Conservation (phyloP, 805 yeast species). For the Myxozyma neotropica region DNA sequence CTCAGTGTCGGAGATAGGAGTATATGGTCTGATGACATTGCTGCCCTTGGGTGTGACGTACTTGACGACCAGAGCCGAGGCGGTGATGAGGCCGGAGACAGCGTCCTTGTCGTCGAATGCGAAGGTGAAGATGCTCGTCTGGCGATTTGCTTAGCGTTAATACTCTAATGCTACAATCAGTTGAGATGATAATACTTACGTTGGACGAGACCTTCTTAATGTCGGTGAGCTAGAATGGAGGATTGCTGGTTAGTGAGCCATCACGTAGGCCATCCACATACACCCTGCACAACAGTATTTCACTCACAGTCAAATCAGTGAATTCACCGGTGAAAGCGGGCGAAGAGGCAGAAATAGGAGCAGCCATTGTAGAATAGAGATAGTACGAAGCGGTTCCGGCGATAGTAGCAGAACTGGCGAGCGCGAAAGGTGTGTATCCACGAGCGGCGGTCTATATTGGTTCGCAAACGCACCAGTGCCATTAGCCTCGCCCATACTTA, state of each 20-base stretch:
- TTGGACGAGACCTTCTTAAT: slow-evolving; percentile 17
- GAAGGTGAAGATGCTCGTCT: slow-evolving; percentile 33
- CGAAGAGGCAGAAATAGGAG: slow-evolving; percentile 26
- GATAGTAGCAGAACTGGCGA: slow-evolving; percentile 22
- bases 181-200: slow-evolving; percentile 14
- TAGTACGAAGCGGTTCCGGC: slow-evolving; percentile 26
- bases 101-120: slow-evolving; percentile 33
- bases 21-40: slow-evolving; percentile 78
- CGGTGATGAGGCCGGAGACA: slow-evolving; percentile 46
- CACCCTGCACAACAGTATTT: neutral
- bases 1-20: slow-evolving; percentile 77
- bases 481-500: neutral
- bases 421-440: slow-evolving; percentile 7
- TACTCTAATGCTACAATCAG: neutral
- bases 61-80: slow-evolving; percentile 81
- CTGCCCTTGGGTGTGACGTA: slow-evolving; percentile 72
- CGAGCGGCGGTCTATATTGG: slow-evolving; percentile 12
- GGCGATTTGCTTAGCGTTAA: neutral
- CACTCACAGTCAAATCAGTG: slow-evolving; percentile 28
- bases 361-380: slow-evolving; percentile 22
- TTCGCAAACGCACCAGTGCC: neutral
- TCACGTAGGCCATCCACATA: too few species aligned
- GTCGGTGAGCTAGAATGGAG: slow-evolving; percentile 19
- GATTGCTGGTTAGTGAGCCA: neutral
- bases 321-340: slow-evolving; percentile 30